Base-by-base conservation (phyloP, 1,284 basidiomycete genomes). In the Trichosporon asahii region DNA sequence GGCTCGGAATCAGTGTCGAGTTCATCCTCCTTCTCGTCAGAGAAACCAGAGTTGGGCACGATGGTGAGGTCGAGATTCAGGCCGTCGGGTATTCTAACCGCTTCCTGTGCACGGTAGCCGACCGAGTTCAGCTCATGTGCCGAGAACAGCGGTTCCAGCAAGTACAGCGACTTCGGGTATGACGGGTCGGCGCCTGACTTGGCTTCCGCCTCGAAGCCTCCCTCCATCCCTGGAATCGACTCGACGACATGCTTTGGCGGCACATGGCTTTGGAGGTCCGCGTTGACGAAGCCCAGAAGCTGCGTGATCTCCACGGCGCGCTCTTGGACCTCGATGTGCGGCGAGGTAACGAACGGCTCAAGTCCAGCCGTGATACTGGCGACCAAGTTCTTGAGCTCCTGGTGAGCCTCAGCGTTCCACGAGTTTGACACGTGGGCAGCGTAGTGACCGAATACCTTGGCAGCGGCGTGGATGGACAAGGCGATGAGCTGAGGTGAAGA, bases 311-410 rank as follows among this genome's bases (percentile, higher is more conserved):
- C 94, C 14, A 91, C 89, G 4, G 94, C 92, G 89, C 96, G 86
- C 83, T 98, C 94, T 83, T 95, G 93, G 14, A 98, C 90, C 79
- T 98, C 95, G 44, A 94, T 89, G 75, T 95, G 88, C 3, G 87
- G 83, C 76, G 86, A 89, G 2, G 85, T 81, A 64, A 75, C 71
- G 75, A 80, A 93, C 86, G 60, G 85, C n/a, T 84, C 79, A 67
- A 92, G 80, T 14, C 88, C 87, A 21, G 82, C 83, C 12, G 89
- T 83, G 66, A 93, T 85, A 25, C 86, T 86, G 25, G 89, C 87
- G 0, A 91, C 90, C 5, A 88, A 84, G 35, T 84, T 82, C 76
- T 88, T 89, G 33, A 91, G 85, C 74, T 89, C 88, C 7, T 73
- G 68, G 64, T 79, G 76, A 8, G 74, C 66, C 12, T 84, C 80